Conservation (phyloP, 441 rosid genomes). For the Biscutella auriculata region DNA sequence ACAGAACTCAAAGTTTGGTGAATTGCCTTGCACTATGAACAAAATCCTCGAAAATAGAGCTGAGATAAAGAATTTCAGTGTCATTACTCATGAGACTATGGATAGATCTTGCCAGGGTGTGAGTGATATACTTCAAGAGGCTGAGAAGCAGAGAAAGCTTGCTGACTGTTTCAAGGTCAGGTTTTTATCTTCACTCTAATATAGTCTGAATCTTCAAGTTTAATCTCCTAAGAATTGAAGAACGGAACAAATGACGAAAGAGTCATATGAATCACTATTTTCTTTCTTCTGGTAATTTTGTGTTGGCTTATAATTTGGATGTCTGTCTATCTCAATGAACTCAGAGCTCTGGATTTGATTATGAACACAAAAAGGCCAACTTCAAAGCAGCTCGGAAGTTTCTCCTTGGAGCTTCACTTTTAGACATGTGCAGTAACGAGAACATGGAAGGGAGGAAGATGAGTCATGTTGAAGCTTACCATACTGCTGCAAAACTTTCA, state of each 20-base stretch:
- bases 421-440: slow-evolving; percentile 39
- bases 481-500: slow-evolving; percentile 46
- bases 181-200: neutral
- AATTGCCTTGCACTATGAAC: slow-evolving; percentile 9
- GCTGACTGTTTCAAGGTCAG: slow-evolving; percentile 61
- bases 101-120: slow-evolving; percentile 31
- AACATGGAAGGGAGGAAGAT: slow-evolving; percentile 34
- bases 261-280: neutral
- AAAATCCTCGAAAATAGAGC: slow-evolving; percentile 20
- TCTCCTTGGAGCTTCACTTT: slow-evolving; percentile 58
- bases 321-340: slow-evolving; percentile 9
- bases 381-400: slow-evolving; percentile 61
- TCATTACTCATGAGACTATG: slow-evolving; percentile 22
- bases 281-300: slow-evolving; percentile 3
- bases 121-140: slow-evolving; percentile 38
- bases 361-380: slow-evolving; percentile 45
- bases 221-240: neutral
- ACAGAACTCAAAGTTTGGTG: slow-evolving; percentile 6
- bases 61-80: slow-evolving; percentile 22
- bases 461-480: slow-evolving; percentile 44
- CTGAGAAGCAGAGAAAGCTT: slow-evolving; percentile 35
- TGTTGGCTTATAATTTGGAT: slow-evolving; percentile 17
- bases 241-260: neutral
- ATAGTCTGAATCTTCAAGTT: slow-evolving; percentile 2
- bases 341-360: slow-evolving; percentile 41